Base-by-base conservation (phyloP, 176 grass and related monocot species). In the Oryza nivara region DNA sequence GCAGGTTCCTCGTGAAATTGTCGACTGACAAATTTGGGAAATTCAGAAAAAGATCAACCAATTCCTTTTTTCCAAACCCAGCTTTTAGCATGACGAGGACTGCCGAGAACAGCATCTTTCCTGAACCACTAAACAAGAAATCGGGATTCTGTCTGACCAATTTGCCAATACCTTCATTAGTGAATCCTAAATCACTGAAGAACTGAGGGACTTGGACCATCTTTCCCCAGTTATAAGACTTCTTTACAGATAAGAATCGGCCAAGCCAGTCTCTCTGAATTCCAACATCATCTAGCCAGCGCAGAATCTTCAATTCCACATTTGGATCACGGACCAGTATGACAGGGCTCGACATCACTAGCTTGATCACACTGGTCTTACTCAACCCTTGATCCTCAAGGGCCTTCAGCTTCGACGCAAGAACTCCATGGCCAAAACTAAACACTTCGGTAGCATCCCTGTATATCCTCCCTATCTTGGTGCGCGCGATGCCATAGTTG, bases 121-220 rank as follows among this genome's bases (percentile, higher is more conserved):
- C 92, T 82, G 92, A 94, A 74, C 81, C 89, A 87, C 87, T 86
- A 49, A 94, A 26, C 77, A 94, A 34, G 83, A 91, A 89, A 73
- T 76, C 92, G 34, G 89, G 92, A 77, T 91, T 88, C 65, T 82
- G 40, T 70, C 81, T 89, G 51, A 91, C 54, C 80, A 94, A 28
- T 78, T 73, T 83, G 60, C 87, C 86, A 54, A 85, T 73, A 67
- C 7, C 67, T 73, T 91, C 51, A 38, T 87, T 85, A 43, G 80
- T 67, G n/a, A 94, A 89, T 74, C 92, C 89, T 35, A 94, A 22
- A 51, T 85, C 74, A 56, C 30, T 40, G 28, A 94, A 82, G 85
- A 89, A 94, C 14, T 75, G 84, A 45, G 88, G 82, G 84, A 91
- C 54, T 63, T 58, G 20, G 25, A 89, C 80, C 86, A 91, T 91